Evolutionary conservation across 257 asterid genomes (phyloP).

Genomic region (Catharanthus roseus): DNA sequence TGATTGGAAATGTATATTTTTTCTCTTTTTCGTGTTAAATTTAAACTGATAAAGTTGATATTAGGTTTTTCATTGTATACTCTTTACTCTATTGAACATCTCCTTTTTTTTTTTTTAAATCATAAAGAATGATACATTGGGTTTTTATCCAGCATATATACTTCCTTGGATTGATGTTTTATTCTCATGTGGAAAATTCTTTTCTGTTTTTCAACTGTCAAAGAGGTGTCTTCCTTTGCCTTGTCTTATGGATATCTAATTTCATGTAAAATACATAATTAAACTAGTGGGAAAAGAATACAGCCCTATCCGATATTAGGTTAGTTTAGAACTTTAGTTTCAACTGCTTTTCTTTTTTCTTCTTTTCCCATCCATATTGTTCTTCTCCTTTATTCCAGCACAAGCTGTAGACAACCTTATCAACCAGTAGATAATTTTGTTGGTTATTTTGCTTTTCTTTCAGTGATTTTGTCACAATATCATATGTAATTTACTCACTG

Average conservation of each 20-base stretch:
- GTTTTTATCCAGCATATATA: neutral
- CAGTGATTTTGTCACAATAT: neutral
- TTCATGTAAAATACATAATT: neutral
- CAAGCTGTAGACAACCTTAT: neutral
- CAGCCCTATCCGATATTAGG: neutral
- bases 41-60: neutral
- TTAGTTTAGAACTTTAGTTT: neutral
- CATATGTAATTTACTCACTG: slow-evolving; percentile 3
- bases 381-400: neutral
- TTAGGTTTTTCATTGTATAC: neutral
- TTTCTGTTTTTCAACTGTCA: neutral
- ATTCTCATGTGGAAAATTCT: neutral
- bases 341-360: neutral
- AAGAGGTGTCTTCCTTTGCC: neutral
- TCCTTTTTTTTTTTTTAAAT: neutral
- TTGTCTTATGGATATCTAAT: neutral
- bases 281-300: neutral
- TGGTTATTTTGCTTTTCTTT: neutral
- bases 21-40: neutral
- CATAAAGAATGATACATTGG: neutral
- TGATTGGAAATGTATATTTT: no score
- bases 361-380: neutral
- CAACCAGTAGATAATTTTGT: neutral
- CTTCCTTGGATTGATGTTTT: neutral
- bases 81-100: neutral